Percentiles rank a stretch among this genome's conserved stretches.
Conservation (phyloP, 345 rosid genomes). For the Populus euphratica region DNA sequence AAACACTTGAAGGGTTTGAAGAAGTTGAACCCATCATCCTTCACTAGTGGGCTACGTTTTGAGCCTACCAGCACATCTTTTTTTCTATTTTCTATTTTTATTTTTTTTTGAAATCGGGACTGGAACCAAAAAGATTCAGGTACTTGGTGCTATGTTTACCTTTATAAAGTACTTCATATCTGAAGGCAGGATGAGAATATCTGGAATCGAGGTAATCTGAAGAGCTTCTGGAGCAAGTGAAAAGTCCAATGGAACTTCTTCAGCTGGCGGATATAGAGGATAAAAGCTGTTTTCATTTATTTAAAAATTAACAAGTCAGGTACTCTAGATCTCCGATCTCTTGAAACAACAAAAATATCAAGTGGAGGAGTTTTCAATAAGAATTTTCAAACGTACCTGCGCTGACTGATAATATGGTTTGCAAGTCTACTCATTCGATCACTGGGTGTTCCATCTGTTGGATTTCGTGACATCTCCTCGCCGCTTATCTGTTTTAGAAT, state of each 20-base stretch:
- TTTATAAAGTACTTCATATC: slow-evolving; percentile 78
- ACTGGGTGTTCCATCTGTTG: slow-evolving; percentile 46
- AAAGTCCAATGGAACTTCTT: slow-evolving; percentile 69
- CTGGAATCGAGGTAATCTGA: slow-evolving; percentile 49
- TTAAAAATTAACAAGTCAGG: neutral
- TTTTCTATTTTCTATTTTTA: too few relatives aligned
- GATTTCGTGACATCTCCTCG: slow-evolving; percentile 76
- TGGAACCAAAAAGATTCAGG: neutral
- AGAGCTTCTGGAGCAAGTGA: slow-evolving; percentile 71
- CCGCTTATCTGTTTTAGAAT: slow-evolving; percentile 79
- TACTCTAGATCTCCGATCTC: neutral
- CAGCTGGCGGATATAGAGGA: slow-evolving; percentile 84
- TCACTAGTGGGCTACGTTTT: neutral
- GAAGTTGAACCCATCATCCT: neutral
- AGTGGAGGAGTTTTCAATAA: neutral
- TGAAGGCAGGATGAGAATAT: slow-evolving; percentile 76
- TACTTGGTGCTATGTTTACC: slow-evolving; percentile 31
- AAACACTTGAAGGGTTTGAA: neutral
- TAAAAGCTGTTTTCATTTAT: slow-evolving; percentile 57
- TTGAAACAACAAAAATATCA: neutral
- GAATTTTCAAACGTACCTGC: slow-evolving; percentile 41
- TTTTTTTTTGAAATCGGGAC: neutral
- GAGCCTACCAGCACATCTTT: neutral
- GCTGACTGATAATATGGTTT: slow-evolving; percentile 67
- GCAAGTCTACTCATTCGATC: slow-evolving; percentile 90